phyloP scores from a whole-genome alignment of 1,284 basidiomycete species.

The Cutaneotrichosporon mucoides region DNA sequence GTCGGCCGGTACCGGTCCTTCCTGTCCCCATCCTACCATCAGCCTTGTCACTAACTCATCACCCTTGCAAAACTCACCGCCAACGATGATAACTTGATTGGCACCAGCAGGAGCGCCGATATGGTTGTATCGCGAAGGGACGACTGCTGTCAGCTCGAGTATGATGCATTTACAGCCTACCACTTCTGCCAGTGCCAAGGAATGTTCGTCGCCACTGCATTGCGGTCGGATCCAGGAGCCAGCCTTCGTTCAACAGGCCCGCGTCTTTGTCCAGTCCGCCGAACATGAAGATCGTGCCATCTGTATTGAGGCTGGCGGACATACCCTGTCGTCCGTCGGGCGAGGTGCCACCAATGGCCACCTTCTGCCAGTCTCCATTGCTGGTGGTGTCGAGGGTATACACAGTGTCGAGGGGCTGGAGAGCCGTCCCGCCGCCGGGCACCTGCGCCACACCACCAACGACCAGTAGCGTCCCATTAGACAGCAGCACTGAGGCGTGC shows the following conservation, averaged over 20 bases:
- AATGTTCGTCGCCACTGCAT: conserved; percentile 33
- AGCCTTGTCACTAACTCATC: no score
- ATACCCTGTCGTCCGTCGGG: conserved; percentile 60
- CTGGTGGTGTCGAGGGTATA: conserved; percentile 61
- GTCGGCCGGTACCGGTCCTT: background rate
- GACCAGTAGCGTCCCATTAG: conserved; percentile 65
- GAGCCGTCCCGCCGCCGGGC: conserved; percentile 39
- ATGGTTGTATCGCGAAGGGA: conserved; percentile 65
- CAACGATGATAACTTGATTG: conserved; percentile 64
- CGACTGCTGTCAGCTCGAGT: conserved; percentile 42
- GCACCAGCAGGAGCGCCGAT: conserved; percentile 61
- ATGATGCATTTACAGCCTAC: background rate
- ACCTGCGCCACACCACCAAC: conserved; percentile 64
- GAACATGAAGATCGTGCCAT: conserved; percentile 63
- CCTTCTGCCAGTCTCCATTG: conserved; percentile 33
- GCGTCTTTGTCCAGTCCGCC: conserved; percentile 67
- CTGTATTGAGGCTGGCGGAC: conserved; percentile 55
- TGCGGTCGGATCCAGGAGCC: conserved; percentile 65
- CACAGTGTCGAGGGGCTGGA: conserved; percentile 53
- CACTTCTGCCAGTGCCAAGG: background rate
- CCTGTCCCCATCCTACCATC: background rate
- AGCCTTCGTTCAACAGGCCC: conserved; percentile 63
- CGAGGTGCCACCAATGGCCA: conserved; percentile 51
- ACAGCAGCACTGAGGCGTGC: conserved; percentile 63
- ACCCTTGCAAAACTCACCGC: conserved; percentile 59